Base-by-base conservation (phyloP, 2,329 filamentous ascomycete genomes). In the Sarocladium kiliense region DNA sequence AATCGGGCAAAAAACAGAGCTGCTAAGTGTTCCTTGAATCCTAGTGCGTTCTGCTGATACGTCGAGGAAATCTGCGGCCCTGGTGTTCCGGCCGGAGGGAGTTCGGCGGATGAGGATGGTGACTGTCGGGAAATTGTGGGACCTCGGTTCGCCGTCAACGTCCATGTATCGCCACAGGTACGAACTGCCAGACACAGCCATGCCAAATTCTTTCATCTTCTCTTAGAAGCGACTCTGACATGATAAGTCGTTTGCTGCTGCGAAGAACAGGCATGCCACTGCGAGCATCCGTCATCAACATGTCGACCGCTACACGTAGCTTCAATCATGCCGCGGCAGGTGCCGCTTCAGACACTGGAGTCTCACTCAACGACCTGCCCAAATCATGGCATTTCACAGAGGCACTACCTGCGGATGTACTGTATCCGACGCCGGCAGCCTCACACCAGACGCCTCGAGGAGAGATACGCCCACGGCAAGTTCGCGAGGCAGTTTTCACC, bases 401-500 rank as follows among this genome's bases (percentile, higher is more conserved):
- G n/a, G 76, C 76, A 7, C 76, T 97, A 3, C 90, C 92, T 2
- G 72, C 91, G 9, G 94, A 99, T 66, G 71, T 86, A 11, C 73
- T 81, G 26, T 96, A 89, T 66, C 86, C 91, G 16, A 95, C 91
- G 0, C 91, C 94, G 0, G 80, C 85, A 58, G 80, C 81, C 57
- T 97, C 93, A 0, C 90, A 97, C 70, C 81, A 83, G 62, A 91
- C 90, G 1, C 87, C 91, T 1, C 85, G 93, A 63, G 80, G 87
- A 56, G 75, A 86, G 34, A 86, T 97, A 50, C 80, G 82, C 1
- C 93, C 94, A 16, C 87, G 92, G 50, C 79, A 91, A 68, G 94
- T 99, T 39, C 90, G 87, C 66, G 83, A 86, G 57, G 93, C 94
- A 3, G 73, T 93, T 53, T 99, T 89, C 72, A 96, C 92, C 9